Evolutionary conservation across 768 basidiomycete species (phyloP), one percentile per base, ranked within the genome.

Genomic region (Boletus patriciae): DNA sequence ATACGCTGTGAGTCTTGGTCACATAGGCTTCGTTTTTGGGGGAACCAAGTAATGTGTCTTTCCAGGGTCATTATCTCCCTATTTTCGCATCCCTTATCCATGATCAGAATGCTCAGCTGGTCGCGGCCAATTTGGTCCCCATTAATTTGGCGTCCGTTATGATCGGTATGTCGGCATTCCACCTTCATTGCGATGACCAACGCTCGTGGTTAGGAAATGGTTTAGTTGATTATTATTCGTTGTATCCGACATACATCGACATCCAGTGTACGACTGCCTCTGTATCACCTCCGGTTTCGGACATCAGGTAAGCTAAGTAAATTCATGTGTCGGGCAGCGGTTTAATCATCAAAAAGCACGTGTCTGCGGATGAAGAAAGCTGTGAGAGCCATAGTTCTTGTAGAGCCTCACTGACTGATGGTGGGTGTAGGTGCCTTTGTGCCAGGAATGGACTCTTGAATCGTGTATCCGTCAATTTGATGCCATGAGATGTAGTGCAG

Each of bases 391-490:
- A 19, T 52, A 10, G 12, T 37, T 33, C 11, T 9, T 10, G 42
- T 19, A 16, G 34, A 15, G 42, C 18, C 27, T 21, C 45, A 58
- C 62, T 15, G 6, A 27, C 36, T 36, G 16, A 40, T 13, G 11
- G 21, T 40, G 15, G 38, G n/a, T 33, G 29, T 58, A 88, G 86
- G 76, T 92, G 19, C 87, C 88, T 19, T 80, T 84, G 40, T 93
- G 91, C 68, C 73, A 84, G 60, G 77, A 78, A 60, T 78, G 78
- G 55, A 75, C 86, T 60, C 69, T 77, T 19, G 71, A 77, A 29
- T 75, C 76, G 25, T 94, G 91, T 58, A 75, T 90, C 41, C 77
- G 87, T 47, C 73, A 73, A 8, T 87, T 85, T 59, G 90, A 94
- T 65, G 66, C 75, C 12, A 82, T 87, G 54, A 77, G 80, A 57